Percentiles rank a stretch among this genome's conserved stretches.
These are phyloP conservation scores for Backusella mclennaniae DNA, from an alignment of 192 early-diverging fungal species.

Conservation along the genomic window DNA sequence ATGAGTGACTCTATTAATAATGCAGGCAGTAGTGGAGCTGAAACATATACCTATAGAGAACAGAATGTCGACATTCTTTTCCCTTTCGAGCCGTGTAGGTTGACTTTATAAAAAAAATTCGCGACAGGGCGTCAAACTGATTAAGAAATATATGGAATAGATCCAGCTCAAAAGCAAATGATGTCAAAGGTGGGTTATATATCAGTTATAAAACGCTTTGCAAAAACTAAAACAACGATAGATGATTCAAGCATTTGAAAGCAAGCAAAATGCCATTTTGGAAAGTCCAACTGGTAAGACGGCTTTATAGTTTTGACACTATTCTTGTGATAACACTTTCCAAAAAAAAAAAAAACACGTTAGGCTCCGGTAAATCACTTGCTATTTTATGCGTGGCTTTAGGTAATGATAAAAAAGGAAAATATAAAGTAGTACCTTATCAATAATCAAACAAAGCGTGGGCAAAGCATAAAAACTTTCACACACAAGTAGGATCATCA, in stretches of 20 bases:
- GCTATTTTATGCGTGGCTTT: slow-evolving; percentile 67
- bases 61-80: not conserved
- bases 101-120: not conserved
- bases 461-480: slow-evolving; percentile 6
- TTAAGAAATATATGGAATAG: not conserved
- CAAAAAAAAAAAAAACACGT: not conserved
- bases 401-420: slow-evolving; percentile 43
- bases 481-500: not conserved
- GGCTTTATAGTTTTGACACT: not conserved
- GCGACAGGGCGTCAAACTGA: not conserved
- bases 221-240: not conserved
- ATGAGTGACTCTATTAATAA: too few species aligned
- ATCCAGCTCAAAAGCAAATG: slow-evolving; percentile 9
- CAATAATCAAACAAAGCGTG: slow-evolving; percentile 7
- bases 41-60: not conserved
- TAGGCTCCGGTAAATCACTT: slow-evolving; percentile 79
- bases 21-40: too few species aligned
- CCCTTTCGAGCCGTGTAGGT: not conserved
- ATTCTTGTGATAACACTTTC: too few species aligned
- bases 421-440: not conserved
- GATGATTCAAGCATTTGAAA: slow-evolving; percentile 51
- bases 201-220: not conserved
- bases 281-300: slow-evolving; percentile 59
- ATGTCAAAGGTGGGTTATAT: not conserved
- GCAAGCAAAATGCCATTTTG: slow-evolving; percentile 58